A percentile compares a stretch with the other conserved stretches of the same genome.
phyloP scores from a whole-genome alignment of 2,329 filamentous ascomycete species.

The Ustulina deusta region DNA sequence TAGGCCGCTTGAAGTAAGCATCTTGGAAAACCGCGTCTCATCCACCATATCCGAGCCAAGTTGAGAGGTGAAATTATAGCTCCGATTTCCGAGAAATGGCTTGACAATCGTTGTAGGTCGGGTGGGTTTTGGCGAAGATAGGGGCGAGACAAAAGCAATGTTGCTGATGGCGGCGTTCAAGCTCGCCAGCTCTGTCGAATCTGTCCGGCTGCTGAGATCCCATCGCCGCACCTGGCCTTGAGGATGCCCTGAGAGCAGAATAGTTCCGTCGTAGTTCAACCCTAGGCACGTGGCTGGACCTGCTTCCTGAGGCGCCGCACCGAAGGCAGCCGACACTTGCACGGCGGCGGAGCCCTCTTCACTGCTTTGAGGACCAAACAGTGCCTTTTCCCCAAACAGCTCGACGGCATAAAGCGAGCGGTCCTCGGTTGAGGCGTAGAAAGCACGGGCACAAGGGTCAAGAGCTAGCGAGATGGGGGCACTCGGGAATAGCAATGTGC shows the following conservation, averaged over 20 bases:
- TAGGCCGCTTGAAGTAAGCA: constrained; percentile 62
- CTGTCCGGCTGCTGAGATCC: constrained; percentile 79
- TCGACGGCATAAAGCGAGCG: constrained; percentile 84
- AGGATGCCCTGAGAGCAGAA: constrained; percentile 82
- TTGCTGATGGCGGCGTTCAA: constrained; percentile 88
- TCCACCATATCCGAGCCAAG: constrained; percentile 60
- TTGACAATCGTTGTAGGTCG: constrained; percentile 77
- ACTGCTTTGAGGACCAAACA: constrained; percentile 65
- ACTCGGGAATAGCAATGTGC: constrained; percentile 84
- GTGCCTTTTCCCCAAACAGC: constrained; percentile 69
- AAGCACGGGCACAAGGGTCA: constrained; percentile 85
- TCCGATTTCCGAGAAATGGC: constrained; percentile 76
- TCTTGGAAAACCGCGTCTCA: constrained; percentile 59
- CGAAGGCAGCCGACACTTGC: constrained; percentile 65
- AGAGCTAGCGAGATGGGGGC: constrained; percentile 78
- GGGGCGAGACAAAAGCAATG: constrained; percentile 76
- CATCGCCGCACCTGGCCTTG: constrained; percentile 83
- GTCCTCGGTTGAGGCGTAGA: constrained; percentile 84
- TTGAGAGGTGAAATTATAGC: constrained; percentile 75
- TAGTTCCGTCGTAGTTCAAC: constrained; percentile 85
- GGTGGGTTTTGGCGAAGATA: constrained; percentile 60
- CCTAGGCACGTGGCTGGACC: constrained; percentile 76
- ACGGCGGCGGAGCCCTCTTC: constrained; percentile 69
- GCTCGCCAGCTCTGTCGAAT: constrained; percentile 74
- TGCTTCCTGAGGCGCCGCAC: constrained; percentile 70